Conservation (phyloP, 2,329 filamentous ascomycete species). For the Drechslerella coelobrocha region DNA sequence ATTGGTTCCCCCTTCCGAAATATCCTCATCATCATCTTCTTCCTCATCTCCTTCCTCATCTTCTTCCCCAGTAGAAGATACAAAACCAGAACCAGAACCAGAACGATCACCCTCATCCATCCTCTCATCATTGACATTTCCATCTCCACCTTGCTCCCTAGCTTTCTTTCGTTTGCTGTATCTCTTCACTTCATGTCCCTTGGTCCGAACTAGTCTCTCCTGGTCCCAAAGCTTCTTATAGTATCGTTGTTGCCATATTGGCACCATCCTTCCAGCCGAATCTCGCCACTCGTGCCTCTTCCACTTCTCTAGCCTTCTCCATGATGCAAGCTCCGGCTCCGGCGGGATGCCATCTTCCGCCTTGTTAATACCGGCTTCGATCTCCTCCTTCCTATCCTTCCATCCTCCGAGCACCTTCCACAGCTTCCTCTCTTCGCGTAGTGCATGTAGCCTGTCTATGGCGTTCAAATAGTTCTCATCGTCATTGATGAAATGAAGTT, state of each 20-base stretch:
- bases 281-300: slow-evolving; percentile 38
- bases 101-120: too few relatives aligned
- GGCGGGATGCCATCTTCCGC: slow-evolving; percentile 15
- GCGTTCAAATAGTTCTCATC: slow-evolving; percentile 45
- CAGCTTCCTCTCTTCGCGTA: slow-evolving; percentile 32
- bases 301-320: slow-evolving; percentile 38
- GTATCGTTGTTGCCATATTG: slow-evolving; percentile 40
- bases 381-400: slow-evolving; percentile 16
- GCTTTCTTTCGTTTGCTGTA: background rate
- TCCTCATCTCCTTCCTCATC: background rate
- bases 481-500: slow-evolving; percentile 35
- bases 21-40: background rate
- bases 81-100: background rate
- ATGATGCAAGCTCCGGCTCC: slow-evolving; percentile 20
- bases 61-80: background rate
- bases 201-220: slow-evolving; percentile 29
- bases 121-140: background rate
- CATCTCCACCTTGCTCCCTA: background rate
- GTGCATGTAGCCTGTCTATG: slow-evolving; percentile 29
- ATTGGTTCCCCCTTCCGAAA: background rate
- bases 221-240: slow-evolving; percentile 30
- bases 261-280: slow-evolving; percentile 15
- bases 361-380: slow-evolving; percentile 15
- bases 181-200: background rate
- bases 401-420: slow-evolving; percentile 44